Evolutionary conservation across 2,329 filamentous ascomycete genomes (phyloP).

Genomic region (Pestalotiopsis sp.): DNA sequence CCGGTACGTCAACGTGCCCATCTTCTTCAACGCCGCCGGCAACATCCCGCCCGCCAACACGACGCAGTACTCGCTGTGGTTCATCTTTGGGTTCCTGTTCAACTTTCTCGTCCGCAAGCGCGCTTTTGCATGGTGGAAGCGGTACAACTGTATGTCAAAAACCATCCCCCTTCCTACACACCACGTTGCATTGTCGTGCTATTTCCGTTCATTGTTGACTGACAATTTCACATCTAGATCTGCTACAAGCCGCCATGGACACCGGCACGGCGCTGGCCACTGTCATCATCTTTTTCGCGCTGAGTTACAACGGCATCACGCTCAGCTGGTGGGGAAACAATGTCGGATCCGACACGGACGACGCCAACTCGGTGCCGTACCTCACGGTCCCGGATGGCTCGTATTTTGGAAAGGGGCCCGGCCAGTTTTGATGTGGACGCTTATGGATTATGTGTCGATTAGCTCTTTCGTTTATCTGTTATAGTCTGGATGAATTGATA

Average conservation of each 20-base stretch:
- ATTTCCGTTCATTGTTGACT: background rate
- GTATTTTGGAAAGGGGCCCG: conserved; percentile 32
- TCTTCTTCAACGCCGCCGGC: conserved; percentile 33
- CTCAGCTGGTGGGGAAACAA: conserved; percentile 36
- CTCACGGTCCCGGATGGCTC: conserved; percentile 27
- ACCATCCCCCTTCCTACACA: background rate
- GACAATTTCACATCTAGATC: conserved; percentile 8
- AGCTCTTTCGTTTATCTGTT: background rate
- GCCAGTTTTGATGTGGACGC: conserved; percentile 23
- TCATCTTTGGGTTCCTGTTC: conserved; percentile 31
- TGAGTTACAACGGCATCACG: conserved; percentile 29
- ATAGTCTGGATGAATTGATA: background rate
- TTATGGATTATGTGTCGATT: background rate
- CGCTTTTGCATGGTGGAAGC: conserved; percentile 32
- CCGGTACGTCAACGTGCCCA: conserved; percentile 32
- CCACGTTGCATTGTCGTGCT: too few species aligned
- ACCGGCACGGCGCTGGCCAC: conserved; percentile 33
- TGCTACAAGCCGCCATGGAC: conserved; percentile 32
- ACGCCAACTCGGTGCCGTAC: conserved; percentile 33
- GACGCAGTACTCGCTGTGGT: conserved; percentile 32
- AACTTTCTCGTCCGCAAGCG: conserved; percentile 30
- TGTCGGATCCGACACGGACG: conserved; percentile 33
- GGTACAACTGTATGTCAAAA: conserved; percentile 28
- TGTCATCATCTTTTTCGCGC: conserved; percentile 32
- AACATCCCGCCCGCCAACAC: conserved; percentile 33